Base-by-base conservation (phyloP, 148 eudicot species). In the Arbutus unedo region DNA sequence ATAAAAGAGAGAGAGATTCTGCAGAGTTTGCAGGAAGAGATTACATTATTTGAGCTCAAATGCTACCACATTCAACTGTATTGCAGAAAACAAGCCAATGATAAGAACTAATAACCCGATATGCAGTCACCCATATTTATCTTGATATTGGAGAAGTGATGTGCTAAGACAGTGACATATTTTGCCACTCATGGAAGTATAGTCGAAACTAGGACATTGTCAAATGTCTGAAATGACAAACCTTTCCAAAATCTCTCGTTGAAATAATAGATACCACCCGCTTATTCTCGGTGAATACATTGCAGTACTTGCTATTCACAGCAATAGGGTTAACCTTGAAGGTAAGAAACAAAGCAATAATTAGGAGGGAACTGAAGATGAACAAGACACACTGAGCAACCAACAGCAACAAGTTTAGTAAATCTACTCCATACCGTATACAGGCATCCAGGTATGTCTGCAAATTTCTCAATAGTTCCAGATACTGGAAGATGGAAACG, bases 281-380 rank as follows among this genome's bases (percentile, higher is more conserved):
- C 87, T 94, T 96, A 71, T 96, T 96, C 86, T 94, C 98, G 7
- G 98, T 90, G 80, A 96, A 96, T 68, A 96, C 98, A 64, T 96
- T 92, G 83, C 99, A 96, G 74, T 89, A 92, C 87, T 93, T 89
- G 95, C 99, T 96, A 83, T 96, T 96, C 76, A 96, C 98, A 72
- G 99, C 99, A 85, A 96, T 96, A 47, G 99, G 99, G 77, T 96
- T 96, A 78, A 96, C 99, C 99, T 96, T 73, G 77, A 87, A 81
- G 43, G 74, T 43, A 45, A 62, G 70, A 56, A 72, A 85, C 59
- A 85, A 31, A 73, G 59, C 74, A 81, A 47, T 70, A 86, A 49
- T 71, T 43, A 81, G 67, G 64, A 47, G 57, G 62, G 13, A 62
- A 15, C 25, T 44, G 11, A 21, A 79, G 55, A 73, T 64, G 18